These are phyloP conservation scores for Penicillium nucicola DNA, from an alignment of 495 filamentous ascomycete genomes.

Conservation along the genomic window DNA sequence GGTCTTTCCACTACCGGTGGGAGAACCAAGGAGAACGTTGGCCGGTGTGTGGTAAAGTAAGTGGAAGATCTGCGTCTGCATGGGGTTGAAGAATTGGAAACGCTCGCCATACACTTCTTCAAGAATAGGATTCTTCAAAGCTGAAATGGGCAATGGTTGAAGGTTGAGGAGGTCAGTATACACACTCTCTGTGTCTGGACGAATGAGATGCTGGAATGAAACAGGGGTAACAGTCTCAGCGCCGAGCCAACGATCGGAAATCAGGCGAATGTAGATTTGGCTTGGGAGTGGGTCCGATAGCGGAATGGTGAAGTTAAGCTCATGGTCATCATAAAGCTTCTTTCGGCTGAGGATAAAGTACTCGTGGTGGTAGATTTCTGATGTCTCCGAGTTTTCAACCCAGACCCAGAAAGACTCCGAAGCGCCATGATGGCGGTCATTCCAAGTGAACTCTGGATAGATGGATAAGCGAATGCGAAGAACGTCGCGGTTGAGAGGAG, in stretches of 20 bases:
- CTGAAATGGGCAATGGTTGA: conserved; percentile 83
- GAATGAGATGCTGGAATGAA: conserved; percentile 96
- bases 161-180: conserved; percentile 93
- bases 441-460: conserved; percentile 91
- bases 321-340: conserved; percentile 90
- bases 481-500: conserved; percentile 92
- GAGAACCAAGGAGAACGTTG: conserved; percentile 94
- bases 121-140: conserved; percentile 80
- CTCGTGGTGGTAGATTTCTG: conserved; percentile 97
- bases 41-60: conserved; percentile 85
- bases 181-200: conserved; percentile 94
- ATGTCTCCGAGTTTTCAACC: conserved; percentile 98
- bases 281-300: conserved; percentile 86
- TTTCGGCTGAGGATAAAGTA: conserved; percentile 87
- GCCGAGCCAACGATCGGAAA: conserved; percentile 94
- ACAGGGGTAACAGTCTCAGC: conserved; percentile 94
- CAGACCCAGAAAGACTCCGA: conserved; percentile 98
- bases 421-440: conserved; percentile 88
- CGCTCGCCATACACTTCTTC: conserved; percentile 85
- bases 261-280: conserved; percentile 91
- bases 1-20: conserved; percentile 96
- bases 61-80: conserved; percentile 99
- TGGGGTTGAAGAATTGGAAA: conserved; percentile 96
- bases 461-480: conserved; percentile 81
- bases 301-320: conserved; percentile 96